These are phyloP conservation scores for Sideroxylon spinosum DNA, from an alignment of 179 eudicot species.

Conservation along the genomic window DNA sequence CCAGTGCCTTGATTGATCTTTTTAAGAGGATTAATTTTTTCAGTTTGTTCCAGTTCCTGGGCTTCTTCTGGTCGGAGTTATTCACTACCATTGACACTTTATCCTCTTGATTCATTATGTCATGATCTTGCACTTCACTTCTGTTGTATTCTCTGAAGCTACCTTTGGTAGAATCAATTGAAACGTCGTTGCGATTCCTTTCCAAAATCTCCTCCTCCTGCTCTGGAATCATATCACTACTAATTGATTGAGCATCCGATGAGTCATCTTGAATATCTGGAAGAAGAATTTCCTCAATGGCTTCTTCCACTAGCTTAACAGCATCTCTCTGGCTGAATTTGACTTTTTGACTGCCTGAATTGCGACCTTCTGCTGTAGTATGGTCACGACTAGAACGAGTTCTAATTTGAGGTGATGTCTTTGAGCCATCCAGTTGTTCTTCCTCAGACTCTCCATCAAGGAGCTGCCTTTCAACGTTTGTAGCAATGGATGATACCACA, in stretches of 20 bases:
- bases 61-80: conserved; percentile 19
- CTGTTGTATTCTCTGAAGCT: conserved; percentile 9
- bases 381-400: not conserved
- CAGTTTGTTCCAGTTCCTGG: conserved; percentile 52
- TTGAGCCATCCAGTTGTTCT: conserved; percentile 18
- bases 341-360: conserved; percentile 24
- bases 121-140: not conserved
- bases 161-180: conserved; percentile 21
- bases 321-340: conserved; percentile 51
- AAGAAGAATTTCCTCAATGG: conserved; percentile 63
- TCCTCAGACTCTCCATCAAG: conserved; percentile 29
- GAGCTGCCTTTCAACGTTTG: conserved; percentile 38
- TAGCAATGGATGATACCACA: conserved; percentile 44
- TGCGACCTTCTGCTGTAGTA: conserved; percentile 12
- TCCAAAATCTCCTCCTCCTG: conserved; percentile 25
- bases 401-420: not conserved
- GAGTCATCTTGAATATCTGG: conserved; percentile 44
- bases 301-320: conserved; percentile 64
- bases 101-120: not conserved
- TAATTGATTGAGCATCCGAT: conserved; percentile 38
- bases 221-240: conserved; percentile 35
- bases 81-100: conserved; percentile 18
- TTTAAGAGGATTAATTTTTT: conserved; percentile 57
- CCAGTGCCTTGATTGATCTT: conserved; percentile 74
- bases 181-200: conserved; percentile 8